Conservation (phyloP, 2,329 filamentous ascomycete genomes). For the Stemphylium beticola region DNA sequence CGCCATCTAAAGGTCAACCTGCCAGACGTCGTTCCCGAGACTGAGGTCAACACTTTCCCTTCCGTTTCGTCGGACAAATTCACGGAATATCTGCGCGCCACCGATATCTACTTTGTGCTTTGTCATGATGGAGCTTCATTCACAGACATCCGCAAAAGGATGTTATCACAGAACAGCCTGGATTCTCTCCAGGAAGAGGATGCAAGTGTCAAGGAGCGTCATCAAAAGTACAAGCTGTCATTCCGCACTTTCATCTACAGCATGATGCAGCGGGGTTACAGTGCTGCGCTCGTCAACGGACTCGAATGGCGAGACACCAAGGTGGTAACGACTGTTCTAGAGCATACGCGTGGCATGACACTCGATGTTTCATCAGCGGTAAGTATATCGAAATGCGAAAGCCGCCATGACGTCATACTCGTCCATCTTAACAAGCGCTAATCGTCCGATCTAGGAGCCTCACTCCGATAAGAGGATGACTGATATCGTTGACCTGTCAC, state of each 20-base stretch:
- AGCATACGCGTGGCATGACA: conserved; percentile 27
- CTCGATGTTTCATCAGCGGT: conserved; percentile 23
- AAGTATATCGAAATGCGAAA: conserved; percentile 10
- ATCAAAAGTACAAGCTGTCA: conserved; percentile 32
- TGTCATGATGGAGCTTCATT: conserved; percentile 65
- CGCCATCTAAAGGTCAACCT: conserved; percentile 64
- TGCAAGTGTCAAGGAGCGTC: conserved; percentile 20
- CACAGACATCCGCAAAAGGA: conserved; percentile 27
- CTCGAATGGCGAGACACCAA: conserved; percentile 70
- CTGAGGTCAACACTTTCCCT: conserved; percentile 57
- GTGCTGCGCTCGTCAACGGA: conserved; percentile 68
- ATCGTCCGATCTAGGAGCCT: conserved; percentile 3
- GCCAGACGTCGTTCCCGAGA: conserved; percentile 44
- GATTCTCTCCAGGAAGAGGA: conserved; percentile 28
- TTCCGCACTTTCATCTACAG: conserved; percentile 60
- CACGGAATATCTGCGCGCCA: conserved; percentile 58
- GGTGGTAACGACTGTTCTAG: conserved; percentile 48
- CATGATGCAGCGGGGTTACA: conserved; percentile 63
- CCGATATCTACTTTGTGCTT: conserved; percentile 71
- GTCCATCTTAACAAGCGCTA: neutral
- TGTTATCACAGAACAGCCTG: conserved; percentile 25
- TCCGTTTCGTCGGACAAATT: conserved; percentile 60
- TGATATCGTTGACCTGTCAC: conserved; percentile 20
- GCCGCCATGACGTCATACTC: neutral
- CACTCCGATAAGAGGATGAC: conserved; percentile 10